Evolutionary conservation across 2,329 filamentous ascomycete genomes (phyloP).

Genomic region (Teratosphaeria epicoccoides): DNA sequence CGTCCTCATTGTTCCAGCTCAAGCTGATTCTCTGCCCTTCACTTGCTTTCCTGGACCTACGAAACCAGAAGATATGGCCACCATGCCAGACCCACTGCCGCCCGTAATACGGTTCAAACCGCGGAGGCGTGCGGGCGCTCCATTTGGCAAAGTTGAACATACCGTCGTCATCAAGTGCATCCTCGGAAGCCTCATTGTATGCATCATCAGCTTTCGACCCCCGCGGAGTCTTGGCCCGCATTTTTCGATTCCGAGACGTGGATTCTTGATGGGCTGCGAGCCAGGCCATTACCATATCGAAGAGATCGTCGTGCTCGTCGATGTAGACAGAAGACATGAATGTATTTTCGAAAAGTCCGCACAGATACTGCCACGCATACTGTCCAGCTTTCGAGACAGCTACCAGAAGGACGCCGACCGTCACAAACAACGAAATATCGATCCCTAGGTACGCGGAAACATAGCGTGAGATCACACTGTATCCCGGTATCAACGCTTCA

Average conservation of each 20-base stretch:
- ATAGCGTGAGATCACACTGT: conserved; percentile 37
- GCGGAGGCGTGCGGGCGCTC: conserved; percentile 37
- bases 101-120: conserved; percentile 41
- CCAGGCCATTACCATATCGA: conserved; percentile 34
- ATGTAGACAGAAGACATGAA: conserved; percentile 36
- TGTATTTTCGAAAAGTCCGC: conserved; percentile 7
- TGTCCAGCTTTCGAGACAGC: conserved; percentile 29
- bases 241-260: conserved; percentile 24
- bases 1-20: conserved; percentile 18
- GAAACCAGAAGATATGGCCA: conserved; percentile 34
- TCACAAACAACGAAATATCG: conserved; percentile 39
- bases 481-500: conserved; percentile 42
- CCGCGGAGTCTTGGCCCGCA: conserved; percentile 32
- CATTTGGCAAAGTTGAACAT: conserved; percentile 42
- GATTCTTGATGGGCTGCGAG: conserved; percentile 32
- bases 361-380: conserved; percentile 27
- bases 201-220: conserved; percentile 25
- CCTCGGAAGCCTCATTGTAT: conserved; percentile 25
- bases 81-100: conserved; percentile 34
- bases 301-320: conserved; percentile 36
- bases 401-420: conserved; percentile 32
- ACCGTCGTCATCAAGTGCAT: conserved; percentile 29
- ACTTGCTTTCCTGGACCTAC: conserved; percentile 26
- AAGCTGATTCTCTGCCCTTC: conserved; percentile 16
- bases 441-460: conserved; percentile 34